Base-by-base conservation (phyloP, 352 stramenopile genomes). In the Globisporangium nagaii region DNA sequence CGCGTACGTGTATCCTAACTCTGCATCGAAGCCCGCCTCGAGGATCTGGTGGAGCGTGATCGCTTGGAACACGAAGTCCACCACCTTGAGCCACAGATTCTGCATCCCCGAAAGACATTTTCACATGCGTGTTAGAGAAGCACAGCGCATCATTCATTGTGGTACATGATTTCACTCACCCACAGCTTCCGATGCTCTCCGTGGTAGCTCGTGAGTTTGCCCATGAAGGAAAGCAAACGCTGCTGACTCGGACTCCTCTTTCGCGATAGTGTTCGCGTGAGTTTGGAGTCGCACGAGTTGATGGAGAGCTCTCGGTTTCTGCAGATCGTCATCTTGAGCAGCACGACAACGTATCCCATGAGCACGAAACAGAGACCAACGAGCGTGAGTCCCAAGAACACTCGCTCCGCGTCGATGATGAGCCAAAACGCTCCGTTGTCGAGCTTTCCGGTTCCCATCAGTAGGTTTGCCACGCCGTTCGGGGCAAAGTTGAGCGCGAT, bases 11-110 rank as follows among this genome's bases (percentile, higher is more conserved):
- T 60, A 60, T 1, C 45, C 31, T 6, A 75, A 54, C 17, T 12
- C 4, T 8, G 47, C 20, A 13, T 54, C 49, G 5, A 58, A 63
- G 1, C 69, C 69, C 4, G 41, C 35, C 22, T 73, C 46, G 24
- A 77, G 48, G 36, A 65, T 41, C 22, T 70, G 44, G 9, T 35
- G 20, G 2, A 77, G 62, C 27, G 61, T 46, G 1, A 68, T 15
- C 0, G 34, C 35, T 3, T 72, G 50, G 35, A 77, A 61, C 0
- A 59, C 41, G 2, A 74, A 54, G 20, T 73, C 65, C 5, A 62
- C 37, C 15, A 62, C n/a, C 42, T 75, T 68, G 1, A 66, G 24
- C 28, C 36, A 54, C 0, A 63, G 35, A 31, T 72, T 77, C 68
- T 77, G 53, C 17, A 43, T 17, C 10, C 4, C 20, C 28, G 19